Evolutionary conservation across 495 filamentous ascomycete species (phyloP), one percentile per base, ranked within the genome.

Genomic region (Clohesyomyces aquaticus): DNA sequence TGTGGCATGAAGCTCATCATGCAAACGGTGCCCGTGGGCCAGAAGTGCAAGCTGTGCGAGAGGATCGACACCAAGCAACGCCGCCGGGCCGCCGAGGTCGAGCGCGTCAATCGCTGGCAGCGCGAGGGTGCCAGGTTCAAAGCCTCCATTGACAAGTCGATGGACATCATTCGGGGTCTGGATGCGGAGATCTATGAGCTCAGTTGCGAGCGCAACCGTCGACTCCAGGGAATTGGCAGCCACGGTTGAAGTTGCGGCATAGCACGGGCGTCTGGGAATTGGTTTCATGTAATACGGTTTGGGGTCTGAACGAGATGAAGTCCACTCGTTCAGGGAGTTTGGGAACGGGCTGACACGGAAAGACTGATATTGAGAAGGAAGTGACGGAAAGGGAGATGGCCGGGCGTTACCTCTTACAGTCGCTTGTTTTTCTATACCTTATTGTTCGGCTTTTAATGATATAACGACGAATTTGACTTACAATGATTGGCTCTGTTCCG

Each of bases 1-100:
- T 98, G 94, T 78, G 94, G 94, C 70, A 91, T 96, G 81, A 94
- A 88, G 80, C 86, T 97, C 72, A 87, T 96, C 73, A 85, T 85
- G 79, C 75, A 87, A 78, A 85, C 90, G 74, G 71, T 82, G 66
- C 75, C 82, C 72, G 70, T 83, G 67, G 66, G 64, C 67, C 78
- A 79, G 51, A 84, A 85, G 68, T 97, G 93, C 79, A 88, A 87
- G 68, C 81, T 91, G 65, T 98, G 94, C 83, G 89, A 93, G 68
- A 92, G 94, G 78, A 89, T 96, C 72, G 86, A 91, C 67, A 93
- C 91, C 75, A 97, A 96, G 76, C 75, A 81, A 71, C 85, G 91
- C 51, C 88, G 91, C 65, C 83, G 87, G 69, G 79, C 75, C 71
- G 87, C 88, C 77, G 90, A 96, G 80, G 69, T 81, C 54, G 87